Evolutionary conservation across 176 grass and related monocot genomes (phyloP).

Genomic region (Juncus inflexus): DNA sequence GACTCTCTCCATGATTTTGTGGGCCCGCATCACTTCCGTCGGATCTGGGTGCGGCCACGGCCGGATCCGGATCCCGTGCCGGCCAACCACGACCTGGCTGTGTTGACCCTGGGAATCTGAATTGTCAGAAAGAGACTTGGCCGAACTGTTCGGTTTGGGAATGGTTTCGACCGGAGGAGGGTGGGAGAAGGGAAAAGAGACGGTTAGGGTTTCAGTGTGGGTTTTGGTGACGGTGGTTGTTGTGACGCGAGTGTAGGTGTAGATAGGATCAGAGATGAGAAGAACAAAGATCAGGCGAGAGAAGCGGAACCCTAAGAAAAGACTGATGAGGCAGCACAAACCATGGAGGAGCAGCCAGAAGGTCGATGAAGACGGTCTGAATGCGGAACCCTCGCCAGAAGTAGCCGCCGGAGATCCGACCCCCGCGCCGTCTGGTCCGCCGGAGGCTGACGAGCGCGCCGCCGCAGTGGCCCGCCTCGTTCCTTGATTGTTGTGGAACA

Average conservation of each 20-base stretch:
- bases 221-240: constrained; percentile 46
- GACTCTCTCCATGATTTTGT: constrained; percentile 79
- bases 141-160: constrained; percentile 23
- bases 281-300: constrained; percentile 80
- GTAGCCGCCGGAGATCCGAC: constrained; percentile 15
- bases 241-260: constrained; percentile 26
- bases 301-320: constrained; percentile 97
- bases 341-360: constrained; percentile 93
- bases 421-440: background rate
- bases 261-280: constrained; percentile 65
- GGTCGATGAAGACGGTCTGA: constrained; percentile 33
- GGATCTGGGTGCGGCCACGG: constrained; percentile 95
- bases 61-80: constrained; percentile 88
- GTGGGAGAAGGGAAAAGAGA: constrained; percentile 31
- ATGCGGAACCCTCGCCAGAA: constrained; percentile 6
- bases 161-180: constrained; percentile 23
- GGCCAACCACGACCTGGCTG: constrained; percentile 77
- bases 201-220: constrained; percentile 74
- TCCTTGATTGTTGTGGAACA: constrained; percentile 24
- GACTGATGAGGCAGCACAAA: constrained; percentile 80
- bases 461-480: constrained; percentile 19
- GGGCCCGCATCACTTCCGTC: constrained; percentile 71
- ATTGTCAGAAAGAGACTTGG: constrained; percentile 14
- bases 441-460: constrained; percentile 5
- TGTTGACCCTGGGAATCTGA: constrained; percentile 21